phyloP scores from a whole-genome alignment of 2,329 filamentous ascomycete species.

The Teratosphaeria nubilosa region DNA sequence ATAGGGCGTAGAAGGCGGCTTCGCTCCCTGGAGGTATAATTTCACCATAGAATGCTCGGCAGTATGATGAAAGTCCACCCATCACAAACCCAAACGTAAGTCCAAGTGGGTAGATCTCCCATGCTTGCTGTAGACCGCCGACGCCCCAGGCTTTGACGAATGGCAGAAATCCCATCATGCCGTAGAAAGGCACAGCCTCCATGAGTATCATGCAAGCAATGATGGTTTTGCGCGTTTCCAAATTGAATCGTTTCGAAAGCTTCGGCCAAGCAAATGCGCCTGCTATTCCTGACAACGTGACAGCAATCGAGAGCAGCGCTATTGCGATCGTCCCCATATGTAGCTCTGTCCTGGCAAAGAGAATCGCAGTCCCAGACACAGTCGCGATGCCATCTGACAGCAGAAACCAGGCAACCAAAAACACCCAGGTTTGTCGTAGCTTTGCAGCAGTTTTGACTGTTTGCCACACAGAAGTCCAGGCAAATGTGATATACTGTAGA shows the following conservation, averaged over 20 bases:
- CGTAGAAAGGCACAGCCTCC: constrained; percentile 86
- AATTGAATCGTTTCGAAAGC: constrained; percentile 57
- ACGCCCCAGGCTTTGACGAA: constrained; percentile 64
- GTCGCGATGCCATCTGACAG: constrained; percentile 91
- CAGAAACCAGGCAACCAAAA: constrained; percentile 85
- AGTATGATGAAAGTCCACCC: constrained; percentile 82
- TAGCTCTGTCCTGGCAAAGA: constrained; percentile 89
- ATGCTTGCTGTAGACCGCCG: constrained; percentile 76
- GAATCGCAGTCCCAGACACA: constrained; percentile 83
- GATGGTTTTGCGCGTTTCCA: constrained; percentile 78
- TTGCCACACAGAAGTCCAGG: constrained; percentile 77
- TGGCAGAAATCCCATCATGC: constrained; percentile 79
- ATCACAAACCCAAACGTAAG: constrained; percentile 88
- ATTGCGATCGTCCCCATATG: constrained; percentile 81
- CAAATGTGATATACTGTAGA: constrained; percentile 68
- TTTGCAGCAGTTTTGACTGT: constrained; percentile 66
- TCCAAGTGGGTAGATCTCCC: constrained; percentile 93
- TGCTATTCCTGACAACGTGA: constrained; percentile 69
- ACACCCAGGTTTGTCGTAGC: constrained; percentile 64
- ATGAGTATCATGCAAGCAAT: constrained; percentile 85
- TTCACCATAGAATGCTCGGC: constrained; percentile 83
- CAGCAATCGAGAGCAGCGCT: constrained; percentile 87
- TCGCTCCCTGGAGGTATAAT: constrained; percentile 90
- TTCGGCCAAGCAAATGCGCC: constrained; percentile 86
- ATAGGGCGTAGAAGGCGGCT: constrained; percentile 90